A percentile compares a stretch with the other conserved stretches of the same genome.
Evolutionary conservation across 768 basidiomycete species (phyloP).

Genomic region (Trametes cinnabarina): DNA sequence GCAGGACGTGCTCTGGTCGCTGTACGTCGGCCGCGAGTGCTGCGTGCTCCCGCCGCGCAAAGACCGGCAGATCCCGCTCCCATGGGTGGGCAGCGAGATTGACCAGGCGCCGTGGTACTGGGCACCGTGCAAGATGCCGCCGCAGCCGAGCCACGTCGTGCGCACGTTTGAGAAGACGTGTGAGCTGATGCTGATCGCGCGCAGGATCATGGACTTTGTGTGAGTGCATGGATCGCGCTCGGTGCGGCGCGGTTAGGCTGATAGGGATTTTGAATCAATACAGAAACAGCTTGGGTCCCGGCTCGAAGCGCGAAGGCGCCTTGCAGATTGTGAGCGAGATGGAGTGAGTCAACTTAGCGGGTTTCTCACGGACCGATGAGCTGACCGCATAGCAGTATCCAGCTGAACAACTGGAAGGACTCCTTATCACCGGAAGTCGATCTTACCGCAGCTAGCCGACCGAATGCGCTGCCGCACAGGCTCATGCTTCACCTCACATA

Average conservation of each 20-base stretch:
- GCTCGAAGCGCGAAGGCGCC: slow-evolving; percentile 40
- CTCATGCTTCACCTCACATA: slow-evolving; percentile 56
- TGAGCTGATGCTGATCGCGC: slow-evolving; percentile 46
- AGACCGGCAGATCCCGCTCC: slow-evolving; percentile 40
- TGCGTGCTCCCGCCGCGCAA: slow-evolving; percentile 42
- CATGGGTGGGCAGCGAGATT: slow-evolving; percentile 48
- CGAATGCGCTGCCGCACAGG: slow-evolving; percentile 50
- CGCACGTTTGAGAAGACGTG: slow-evolving; percentile 48
- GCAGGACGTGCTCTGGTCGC: slow-evolving; percentile 64
- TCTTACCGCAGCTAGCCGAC: slow-evolving; percentile 45
- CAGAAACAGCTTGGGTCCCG: slow-evolving; percentile 46
- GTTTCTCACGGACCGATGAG: neutral
- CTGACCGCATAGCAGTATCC: slow-evolving; percentile 20
- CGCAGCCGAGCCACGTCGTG: slow-evolving; percentile 34
- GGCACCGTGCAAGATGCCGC: slow-evolving; percentile 38
- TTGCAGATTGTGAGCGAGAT: slow-evolving; percentile 51
- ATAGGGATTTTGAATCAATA: neutral
- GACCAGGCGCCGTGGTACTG: slow-evolving; percentile 49
- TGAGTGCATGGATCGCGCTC: no score
- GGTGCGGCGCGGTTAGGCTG: no score
- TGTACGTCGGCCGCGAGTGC: slow-evolving; percentile 65
- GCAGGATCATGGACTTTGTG: slow-evolving; percentile 56
- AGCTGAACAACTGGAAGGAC: slow-evolving; percentile 40
- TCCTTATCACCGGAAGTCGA: slow-evolving; percentile 43
- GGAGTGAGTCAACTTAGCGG: slow-evolving; percentile 38